A percentile compares a stretch with the other conserved stretches of the same genome.
These are phyloP conservation scores for Irpex lacteus DNA, from an alignment of 1,284 basidiomycete genomes.

Conservation along the genomic window DNA sequence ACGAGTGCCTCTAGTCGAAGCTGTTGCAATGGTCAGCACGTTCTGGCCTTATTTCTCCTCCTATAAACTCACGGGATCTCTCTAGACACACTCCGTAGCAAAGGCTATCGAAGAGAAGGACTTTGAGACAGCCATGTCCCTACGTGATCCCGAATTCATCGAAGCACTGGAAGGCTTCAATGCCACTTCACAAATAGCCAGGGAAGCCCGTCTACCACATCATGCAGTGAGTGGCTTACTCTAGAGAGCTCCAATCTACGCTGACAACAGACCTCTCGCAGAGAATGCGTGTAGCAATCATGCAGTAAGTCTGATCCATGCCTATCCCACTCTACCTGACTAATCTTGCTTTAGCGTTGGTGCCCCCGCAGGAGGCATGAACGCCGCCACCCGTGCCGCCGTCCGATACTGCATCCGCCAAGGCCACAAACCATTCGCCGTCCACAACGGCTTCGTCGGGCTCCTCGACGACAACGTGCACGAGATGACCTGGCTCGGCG, in stretches of 20 bases:
- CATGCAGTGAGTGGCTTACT: slow-evolving; percentile 45
- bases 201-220: slow-evolving; percentile 59
- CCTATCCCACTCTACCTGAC: not conserved
- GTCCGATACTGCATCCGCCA: slow-evolving; percentile 91
- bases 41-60: not conserved
- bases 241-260: not conserved
- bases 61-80: not conserved
- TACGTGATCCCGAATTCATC: slow-evolving; percentile 90
- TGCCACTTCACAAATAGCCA: slow-evolving; percentile 65
- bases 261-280: slow-evolving; percentile 27
- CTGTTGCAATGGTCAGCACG: slow-evolving; percentile 72
- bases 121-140: slow-evolving; percentile 84
- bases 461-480: slow-evolving; percentile 87
- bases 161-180: slow-evolving; percentile 87
- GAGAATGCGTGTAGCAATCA: slow-evolving; percentile 86
- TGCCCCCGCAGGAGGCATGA: slow-evolving; percentile 98
- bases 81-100: slow-evolving; percentile 82
- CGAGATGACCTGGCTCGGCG: slow-evolving; percentile 93
- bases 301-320: slow-evolving; percentile 66
- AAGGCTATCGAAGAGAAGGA: slow-evolving; percentile 82
- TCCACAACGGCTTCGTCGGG: slow-evolving; percentile 96
- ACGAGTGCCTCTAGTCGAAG: slow-evolving; percentile 88
- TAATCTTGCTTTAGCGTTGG: slow-evolving; percentile 62
- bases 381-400: slow-evolving; percentile 93
- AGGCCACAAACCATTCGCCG: slow-evolving; percentile 87